Evolutionary conservation across 352 stramenopile genomes (phyloP).

Genomic region (Globisporangium cylindrosporum): DNA sequence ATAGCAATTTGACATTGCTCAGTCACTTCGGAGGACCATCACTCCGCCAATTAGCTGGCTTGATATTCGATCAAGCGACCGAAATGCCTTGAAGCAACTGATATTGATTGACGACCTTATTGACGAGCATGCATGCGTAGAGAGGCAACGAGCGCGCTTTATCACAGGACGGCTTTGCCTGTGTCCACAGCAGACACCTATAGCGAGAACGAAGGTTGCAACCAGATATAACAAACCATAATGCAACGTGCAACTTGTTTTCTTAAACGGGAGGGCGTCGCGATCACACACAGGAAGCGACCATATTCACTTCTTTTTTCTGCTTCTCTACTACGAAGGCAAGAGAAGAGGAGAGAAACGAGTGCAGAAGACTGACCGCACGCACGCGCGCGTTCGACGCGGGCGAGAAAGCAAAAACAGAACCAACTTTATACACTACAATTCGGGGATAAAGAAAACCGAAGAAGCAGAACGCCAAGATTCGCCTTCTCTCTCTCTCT

Average conservation of each 20-base stretch:
- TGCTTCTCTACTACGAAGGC: not conserved
- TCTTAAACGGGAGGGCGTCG: not conserved
- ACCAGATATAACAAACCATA: not conserved
- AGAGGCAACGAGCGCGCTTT: not conserved
- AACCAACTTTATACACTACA: conserved; percentile 35
- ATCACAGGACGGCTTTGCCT: not conserved
- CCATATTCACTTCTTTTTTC: not conserved
- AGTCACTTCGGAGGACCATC: too few species aligned
- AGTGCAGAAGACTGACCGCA: not conserved
- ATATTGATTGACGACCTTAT: not conserved
- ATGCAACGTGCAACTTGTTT: conserved; percentile 7
- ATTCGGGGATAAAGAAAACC: conserved; percentile 29
- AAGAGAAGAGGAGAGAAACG: not conserved
- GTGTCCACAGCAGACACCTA: not conserved
- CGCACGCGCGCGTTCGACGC: not conserved
- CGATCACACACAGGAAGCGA: not conserved
- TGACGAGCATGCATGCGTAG: not conserved
- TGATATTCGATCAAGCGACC: not conserved
- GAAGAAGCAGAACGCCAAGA: conserved; percentile 4
- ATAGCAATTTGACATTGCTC: not conserved
- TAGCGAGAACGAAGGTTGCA: not conserved
- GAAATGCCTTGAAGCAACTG: not conserved
- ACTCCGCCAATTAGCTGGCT: not conserved
- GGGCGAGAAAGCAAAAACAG: conserved; percentile 5
- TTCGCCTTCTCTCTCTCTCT: conserved; percentile 1